These are phyloP conservation scores for Syzygium aqueum DNA, from an alignment of 345 rosid genomes.

Conservation along the genomic window DNA sequence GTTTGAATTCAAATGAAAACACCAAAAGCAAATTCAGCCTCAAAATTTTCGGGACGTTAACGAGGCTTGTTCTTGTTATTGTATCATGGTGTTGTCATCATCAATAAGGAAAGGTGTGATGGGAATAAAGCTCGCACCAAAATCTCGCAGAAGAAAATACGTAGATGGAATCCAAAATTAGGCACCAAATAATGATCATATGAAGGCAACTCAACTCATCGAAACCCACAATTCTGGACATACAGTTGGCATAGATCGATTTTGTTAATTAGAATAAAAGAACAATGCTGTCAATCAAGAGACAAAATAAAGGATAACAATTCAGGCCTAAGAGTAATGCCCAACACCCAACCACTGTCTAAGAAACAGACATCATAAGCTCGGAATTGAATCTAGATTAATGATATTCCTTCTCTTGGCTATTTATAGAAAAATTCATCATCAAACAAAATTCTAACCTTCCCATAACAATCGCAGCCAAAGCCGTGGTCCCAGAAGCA, in stretches of 20 bases:
- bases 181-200: not conserved
- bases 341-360: not conserved
- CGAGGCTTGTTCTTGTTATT: not conserved
- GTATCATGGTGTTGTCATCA: not conserved
- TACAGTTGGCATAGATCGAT: not conserved
- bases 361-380: not conserved
- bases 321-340: not conserved
- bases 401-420: not conserved
- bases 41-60: not conserved
- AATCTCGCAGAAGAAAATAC: not conserved
- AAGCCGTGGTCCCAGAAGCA: constrained; percentile 87
- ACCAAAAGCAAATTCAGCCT: not conserved
- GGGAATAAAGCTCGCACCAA: not conserved
- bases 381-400: not conserved
- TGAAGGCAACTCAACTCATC: not conserved
- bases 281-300: not conserved
- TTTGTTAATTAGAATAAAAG: not conserved
- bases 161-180: not conserved
- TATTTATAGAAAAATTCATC: not conserved
- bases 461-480: constrained; percentile 73
- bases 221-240: not conserved
- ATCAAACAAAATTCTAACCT: constrained; percentile 36
- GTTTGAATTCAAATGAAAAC: not conserved
- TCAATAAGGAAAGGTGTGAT: not conserved
- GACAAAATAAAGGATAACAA: not conserved